These are phyloP conservation scores for Aspergillus vadensis DNA, from an alignment of 2,329 filamentous ascomycete species.

Conservation along the genomic window DNA sequence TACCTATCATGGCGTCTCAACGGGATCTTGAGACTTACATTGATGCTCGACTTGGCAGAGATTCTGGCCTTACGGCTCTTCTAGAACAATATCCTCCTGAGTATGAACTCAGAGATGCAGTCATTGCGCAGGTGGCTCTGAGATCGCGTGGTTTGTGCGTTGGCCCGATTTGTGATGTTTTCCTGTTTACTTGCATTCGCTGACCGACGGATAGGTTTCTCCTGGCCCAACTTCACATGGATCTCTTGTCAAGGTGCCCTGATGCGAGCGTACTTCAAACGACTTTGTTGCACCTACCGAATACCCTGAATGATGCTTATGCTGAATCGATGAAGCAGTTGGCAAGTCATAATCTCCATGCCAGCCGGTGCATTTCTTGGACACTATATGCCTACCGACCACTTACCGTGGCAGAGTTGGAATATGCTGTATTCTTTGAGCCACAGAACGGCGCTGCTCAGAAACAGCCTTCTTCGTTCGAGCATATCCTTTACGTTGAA, in stretches of 20 bases:
- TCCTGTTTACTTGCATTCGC: neutral
- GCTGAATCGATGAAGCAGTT: conserved; percentile 35
- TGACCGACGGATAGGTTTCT: conserved; percentile 27
- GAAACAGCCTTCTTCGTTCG: conserved; percentile 21
- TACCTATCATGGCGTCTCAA: conserved; percentile 18
- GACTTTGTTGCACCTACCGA: conserved; percentile 28
- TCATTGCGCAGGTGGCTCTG: no score
- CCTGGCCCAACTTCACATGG: conserved; percentile 32
- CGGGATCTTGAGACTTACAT: conserved; percentile 27
- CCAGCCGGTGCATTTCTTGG: conserved; percentile 32
- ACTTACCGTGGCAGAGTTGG: conserved; percentile 29
- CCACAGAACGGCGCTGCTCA: neutral
- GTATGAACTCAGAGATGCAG: no score
- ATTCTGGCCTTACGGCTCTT: no score
- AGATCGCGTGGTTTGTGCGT: no score
- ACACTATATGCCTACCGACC: conserved; percentile 29
- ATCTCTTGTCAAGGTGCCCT: conserved; percentile 27
- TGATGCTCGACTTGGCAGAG: conserved; percentile 9
- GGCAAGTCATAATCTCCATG: conserved; percentile 24
- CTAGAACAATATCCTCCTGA: no score
- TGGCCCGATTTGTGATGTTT: conserved; percentile 21
- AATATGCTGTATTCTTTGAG: conserved; percentile 12
- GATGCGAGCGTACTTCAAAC: conserved; percentile 25
- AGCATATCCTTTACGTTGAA: conserved; percentile 19
- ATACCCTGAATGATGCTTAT: conserved; percentile 33